Evolutionary conservation across 192 early-diverging fungal species (phyloP), one percentile per base, ranked within the genome.

Genomic region (Coemansia sp.): DNA sequence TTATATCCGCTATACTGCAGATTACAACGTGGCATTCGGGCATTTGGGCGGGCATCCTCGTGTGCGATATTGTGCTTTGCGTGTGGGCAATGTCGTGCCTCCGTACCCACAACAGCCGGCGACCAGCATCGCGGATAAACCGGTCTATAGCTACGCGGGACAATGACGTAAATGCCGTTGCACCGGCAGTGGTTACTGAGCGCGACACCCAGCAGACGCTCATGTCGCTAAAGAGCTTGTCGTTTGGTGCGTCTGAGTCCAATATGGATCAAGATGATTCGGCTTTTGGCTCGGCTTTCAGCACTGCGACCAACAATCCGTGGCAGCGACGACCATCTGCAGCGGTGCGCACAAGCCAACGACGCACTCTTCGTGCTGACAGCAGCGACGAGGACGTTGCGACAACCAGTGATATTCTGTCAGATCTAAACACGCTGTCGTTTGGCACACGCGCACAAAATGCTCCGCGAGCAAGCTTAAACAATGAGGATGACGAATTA

Each of bases 241-340:
- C 77, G 39, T 74, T 79, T 67, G 65, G 68, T 11, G 50, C 61
- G 32, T 79, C 77, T 1, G 70, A 73, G 23, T n/a, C 58, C 14
- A 79, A 79, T 32, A 58, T 57, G 45, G 77, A 79, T 51, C 77
- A 79, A 27, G 66, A 79, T 50, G 77, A 79, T 59, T 55, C 45
- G 17, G 17, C 67, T 21, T 29, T 58, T 22, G 69, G 58, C 1
- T 35, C 73, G 3, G 58, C 37, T 1, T 70, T 73, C 56, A 29
- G 43, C 15, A 47, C 54, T 43, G 54, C 61, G 11, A 29, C 29
- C 4, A 51, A 35, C 41, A 56, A 43, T 9, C 53, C 38, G 41
- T 58, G 38, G 43, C 19, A 38, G 14, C 55, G 45, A 3, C 61
- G 32, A 38, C 63, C 50, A 37, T 12, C 43, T 11, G 12, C 59